Evolutionary conservation across 352 stramenopile species (phyloP).

Genomic region (Globisporangium uncinulatum): DNA sequence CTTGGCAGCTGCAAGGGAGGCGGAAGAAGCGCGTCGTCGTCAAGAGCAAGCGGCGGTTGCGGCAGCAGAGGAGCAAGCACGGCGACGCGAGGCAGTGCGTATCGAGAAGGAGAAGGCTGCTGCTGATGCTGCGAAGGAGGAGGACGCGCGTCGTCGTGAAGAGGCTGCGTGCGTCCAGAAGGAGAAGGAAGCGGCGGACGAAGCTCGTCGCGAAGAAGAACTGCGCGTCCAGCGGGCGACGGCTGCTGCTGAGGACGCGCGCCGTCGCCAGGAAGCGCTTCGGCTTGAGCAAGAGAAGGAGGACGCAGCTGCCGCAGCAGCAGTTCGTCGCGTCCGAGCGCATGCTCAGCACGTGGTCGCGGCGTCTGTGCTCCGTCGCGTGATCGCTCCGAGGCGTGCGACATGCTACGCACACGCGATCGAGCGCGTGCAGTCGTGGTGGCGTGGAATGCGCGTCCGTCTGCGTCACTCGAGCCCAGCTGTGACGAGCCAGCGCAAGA

Average conservation of each 20-base stretch:
- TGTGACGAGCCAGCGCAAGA: slow-evolving; percentile 48
- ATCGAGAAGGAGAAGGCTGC: slow-evolving; percentile 16
- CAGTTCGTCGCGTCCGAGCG: neutral
- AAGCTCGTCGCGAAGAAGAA: neutral
- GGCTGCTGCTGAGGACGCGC: neutral
- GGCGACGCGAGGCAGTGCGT: slow-evolving; percentile 16
- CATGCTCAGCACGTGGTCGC: slow-evolving; percentile 6
- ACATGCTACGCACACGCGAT: slow-evolving; percentile 14
- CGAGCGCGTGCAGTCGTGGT: slow-evolving; percentile 57
- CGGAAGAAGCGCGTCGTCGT: neutral
- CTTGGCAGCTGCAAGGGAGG: neutral
- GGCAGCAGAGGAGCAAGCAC: neutral
- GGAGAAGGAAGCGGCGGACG: neutral
- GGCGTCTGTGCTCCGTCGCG: slow-evolving; percentile 4
- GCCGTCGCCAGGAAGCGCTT: too few species aligned
- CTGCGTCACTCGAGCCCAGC: slow-evolving; percentile 32
- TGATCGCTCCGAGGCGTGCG: slow-evolving; percentile 10
- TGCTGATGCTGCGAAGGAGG: neutral
- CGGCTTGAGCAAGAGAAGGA: too few species aligned
- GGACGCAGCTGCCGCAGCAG: neutral
- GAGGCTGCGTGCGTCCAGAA: neutral
- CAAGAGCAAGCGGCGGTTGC: neutral
- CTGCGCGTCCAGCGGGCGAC: neutral
- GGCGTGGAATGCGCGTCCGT: slow-evolving; percentile 57
- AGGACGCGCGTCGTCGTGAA: neutral